phyloP scores from a whole-genome alignment of 116 monocot species.

The Papilionanthe hybrid region DNA sequence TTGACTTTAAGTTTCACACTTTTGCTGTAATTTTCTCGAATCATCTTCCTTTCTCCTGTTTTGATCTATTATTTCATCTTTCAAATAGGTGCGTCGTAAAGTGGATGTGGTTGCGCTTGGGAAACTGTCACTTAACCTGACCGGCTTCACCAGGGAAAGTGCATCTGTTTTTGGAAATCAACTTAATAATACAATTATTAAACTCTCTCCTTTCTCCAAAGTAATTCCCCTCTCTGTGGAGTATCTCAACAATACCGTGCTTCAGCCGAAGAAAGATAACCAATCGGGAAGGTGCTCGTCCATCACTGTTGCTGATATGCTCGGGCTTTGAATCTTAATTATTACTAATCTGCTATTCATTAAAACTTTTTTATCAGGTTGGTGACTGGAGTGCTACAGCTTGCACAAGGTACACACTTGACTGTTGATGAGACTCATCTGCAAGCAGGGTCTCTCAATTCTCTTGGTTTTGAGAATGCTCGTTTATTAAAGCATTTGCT shows the following conservation, averaged over 20 bases:
- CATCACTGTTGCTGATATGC: neutral
- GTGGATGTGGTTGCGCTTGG: constrained; percentile 70
- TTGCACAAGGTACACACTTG: constrained; percentile 83
- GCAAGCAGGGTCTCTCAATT: constrained; percentile 61
- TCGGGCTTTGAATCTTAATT: neutral
- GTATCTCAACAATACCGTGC: constrained; percentile 62
- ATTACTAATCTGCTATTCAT: neutral
- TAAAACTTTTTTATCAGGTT: constrained; percentile 38
- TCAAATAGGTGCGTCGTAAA: constrained; percentile 57
- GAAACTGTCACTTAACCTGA: constrained; percentile 76
- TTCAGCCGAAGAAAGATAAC: constrained; percentile 84
- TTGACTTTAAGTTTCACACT: neutral
- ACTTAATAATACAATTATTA: constrained; percentile 30
- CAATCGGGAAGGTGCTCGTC: constrained; percentile 58
- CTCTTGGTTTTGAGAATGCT: constrained; percentile 74
- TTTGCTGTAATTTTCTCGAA: neutral
- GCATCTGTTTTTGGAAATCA: constrained; percentile 65
- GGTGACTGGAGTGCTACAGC: constrained; percentile 69
- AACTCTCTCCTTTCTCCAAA: constrained; percentile 63
- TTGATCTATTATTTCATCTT: neutral
- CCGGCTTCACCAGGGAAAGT: constrained; percentile 73
- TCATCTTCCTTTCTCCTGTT: neutral
- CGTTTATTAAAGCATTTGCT: constrained; percentile 69
- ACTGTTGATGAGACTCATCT: constrained; percentile 80
- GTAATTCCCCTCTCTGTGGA: constrained; percentile 68